These are phyloP conservation scores for Ophiognomonia clavigignenti-juglandacearum DNA, from an alignment of 2,329 filamentous ascomycete genomes.

Conservation along the genomic window DNA sequence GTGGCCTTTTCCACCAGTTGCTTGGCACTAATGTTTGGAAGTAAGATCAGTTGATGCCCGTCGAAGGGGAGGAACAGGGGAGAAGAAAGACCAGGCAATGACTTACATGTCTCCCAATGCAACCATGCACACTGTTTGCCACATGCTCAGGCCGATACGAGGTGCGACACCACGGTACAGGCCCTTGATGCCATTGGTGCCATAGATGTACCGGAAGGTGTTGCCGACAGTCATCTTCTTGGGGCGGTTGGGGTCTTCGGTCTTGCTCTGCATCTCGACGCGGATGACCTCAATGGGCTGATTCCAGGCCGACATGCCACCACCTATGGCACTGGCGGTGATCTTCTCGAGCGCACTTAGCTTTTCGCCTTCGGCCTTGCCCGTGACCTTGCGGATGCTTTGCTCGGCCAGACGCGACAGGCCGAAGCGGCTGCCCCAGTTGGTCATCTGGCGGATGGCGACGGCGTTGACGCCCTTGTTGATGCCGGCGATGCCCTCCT, in stretches of 20 bases:
- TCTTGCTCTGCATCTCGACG: conserved; percentile 99
- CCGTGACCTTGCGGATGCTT: conserved; percentile 72
- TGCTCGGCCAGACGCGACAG: conserved; percentile 87
- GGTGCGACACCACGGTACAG: conserved; percentile 94
- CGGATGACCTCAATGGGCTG: conserved; percentile 99
- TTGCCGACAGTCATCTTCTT: conserved; percentile 98
- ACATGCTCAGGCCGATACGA: conserved; percentile 90
- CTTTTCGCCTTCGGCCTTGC: conserved; percentile 77
- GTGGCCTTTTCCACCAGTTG: conserved; percentile 63
- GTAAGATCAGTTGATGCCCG: too few relatives aligned
- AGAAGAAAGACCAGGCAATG: conserved; percentile 9
- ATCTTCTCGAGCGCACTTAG: conserved; percentile 83
- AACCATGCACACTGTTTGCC: conserved; percentile 99
- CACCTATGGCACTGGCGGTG: conserved; percentile 77
- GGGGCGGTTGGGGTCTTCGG: conserved; percentile 91
- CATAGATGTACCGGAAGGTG: conserved; percentile 82
- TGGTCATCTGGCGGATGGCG: conserved; percentile 97
- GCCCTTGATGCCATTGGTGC: conserved; percentile 80
- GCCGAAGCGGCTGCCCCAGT: conserved; percentile 97
- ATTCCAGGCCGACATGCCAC: conserved; percentile 96
- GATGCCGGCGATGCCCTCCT: conserved; percentile 90
- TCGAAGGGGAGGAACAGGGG: too few relatives aligned
- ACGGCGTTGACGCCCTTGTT: conserved; percentile 99
- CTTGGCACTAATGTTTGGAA: conserved; percentile 66
- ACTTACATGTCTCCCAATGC: conserved; percentile 95